Percentiles rank a stretch among this genome's conserved stretches.
Evolutionary conservation across 2,329 filamentous ascomycete genomes (phyloP).

Genomic region (Paraconiothyrium brasiliense): DNA sequence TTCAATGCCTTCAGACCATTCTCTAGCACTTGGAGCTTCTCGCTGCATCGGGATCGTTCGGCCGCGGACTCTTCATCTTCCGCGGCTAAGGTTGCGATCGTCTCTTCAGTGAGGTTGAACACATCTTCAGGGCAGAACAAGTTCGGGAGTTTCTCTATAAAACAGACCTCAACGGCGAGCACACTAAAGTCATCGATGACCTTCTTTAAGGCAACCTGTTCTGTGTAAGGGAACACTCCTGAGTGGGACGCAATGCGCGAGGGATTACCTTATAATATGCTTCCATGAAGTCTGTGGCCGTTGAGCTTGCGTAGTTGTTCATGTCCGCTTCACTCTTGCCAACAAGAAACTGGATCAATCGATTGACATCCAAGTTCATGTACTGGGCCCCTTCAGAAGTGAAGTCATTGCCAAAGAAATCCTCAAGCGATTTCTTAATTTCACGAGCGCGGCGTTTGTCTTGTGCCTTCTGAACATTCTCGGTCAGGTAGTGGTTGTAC

Average conservation of each 20-base stretch:
- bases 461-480: constrained; percentile 45
- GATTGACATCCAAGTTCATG: constrained; percentile 17
- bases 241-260: background rate
- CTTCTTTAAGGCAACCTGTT: constrained; percentile 53
- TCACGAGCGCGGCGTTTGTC: constrained; percentile 21
- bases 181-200: constrained; percentile 53
- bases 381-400: constrained; percentile 7
- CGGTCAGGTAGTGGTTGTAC: constrained; percentile 51
- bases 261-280: constrained; percentile 38
- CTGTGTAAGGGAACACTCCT: background rate
- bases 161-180: constrained; percentile 49
- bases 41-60: constrained; percentile 22
- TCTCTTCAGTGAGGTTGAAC: constrained; percentile 26
- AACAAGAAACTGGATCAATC: constrained; percentile 24
- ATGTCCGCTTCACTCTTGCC: constrained; percentile 35
- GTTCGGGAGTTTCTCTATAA: constrained; percentile 39
- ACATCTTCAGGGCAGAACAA: constrained; percentile 41
- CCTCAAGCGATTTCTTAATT: constrained; percentile 25
- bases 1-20: constrained; percentile 24
- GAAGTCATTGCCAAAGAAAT: constrained; percentile 19
- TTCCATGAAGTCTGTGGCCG: constrained; percentile 42
- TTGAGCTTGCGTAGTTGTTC: constrained; percentile 40
- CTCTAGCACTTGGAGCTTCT: constrained; percentile 32
- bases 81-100: constrained; percentile 23
- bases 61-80: constrained; percentile 27